A percentile compares a stretch with the other conserved stretches of the same genome.
phyloP scores from a whole-genome alignment of 164 flowering plant species.

The Vitis labrusca region DNA sequence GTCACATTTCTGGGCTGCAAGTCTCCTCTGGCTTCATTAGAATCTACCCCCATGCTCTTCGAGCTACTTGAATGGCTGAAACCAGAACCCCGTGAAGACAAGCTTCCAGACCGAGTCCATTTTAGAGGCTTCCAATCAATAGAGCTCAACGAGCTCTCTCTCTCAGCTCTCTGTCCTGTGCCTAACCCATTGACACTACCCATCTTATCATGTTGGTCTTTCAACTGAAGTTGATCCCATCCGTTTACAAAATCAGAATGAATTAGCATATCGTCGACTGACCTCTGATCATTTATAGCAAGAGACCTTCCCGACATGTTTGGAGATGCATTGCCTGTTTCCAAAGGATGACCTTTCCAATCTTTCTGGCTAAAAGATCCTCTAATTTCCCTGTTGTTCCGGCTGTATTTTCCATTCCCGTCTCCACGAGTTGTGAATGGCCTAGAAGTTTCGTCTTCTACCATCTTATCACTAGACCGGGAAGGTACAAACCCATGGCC shows the following conservation, averaged over 20 bases:
- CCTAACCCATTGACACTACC: constrained; percentile 42
- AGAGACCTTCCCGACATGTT: constrained; percentile 24
- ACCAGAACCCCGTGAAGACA: constrained; percentile 81
- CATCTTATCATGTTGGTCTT: constrained; percentile 56
- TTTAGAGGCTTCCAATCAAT: constrained; percentile 75
- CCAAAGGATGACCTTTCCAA: constrained; percentile 55
- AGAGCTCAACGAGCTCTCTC: constrained; percentile 49
- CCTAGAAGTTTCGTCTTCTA: constrained; percentile 56
- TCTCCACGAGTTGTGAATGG: constrained; percentile 41
- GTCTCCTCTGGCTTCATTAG: constrained; percentile 44
- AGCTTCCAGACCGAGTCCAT: constrained; percentile 79
- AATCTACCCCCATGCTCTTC: constrained; percentile 57
- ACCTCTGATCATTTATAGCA: constrained; percentile 48
- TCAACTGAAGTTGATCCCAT: constrained; percentile 38
- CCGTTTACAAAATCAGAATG: constrained; percentile 41
- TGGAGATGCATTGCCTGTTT: constrained; percentile 35
- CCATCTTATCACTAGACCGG: constrained; percentile 52
- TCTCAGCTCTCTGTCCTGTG: constrained; percentile 43
- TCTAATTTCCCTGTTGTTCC: constrained; percentile 57
- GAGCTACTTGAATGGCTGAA: constrained; percentile 73
- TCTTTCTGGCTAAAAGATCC: constrained; percentile 55
- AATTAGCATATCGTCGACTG: constrained; percentile 45
- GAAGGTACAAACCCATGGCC: constrained; percentile 47
- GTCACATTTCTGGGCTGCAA: constrained; percentile 32
- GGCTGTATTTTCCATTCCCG: constrained; percentile 51